Evolutionary conservation across 2,329 filamentous ascomycete species (phyloP).

Genomic region (Phoma sp.): DNA sequence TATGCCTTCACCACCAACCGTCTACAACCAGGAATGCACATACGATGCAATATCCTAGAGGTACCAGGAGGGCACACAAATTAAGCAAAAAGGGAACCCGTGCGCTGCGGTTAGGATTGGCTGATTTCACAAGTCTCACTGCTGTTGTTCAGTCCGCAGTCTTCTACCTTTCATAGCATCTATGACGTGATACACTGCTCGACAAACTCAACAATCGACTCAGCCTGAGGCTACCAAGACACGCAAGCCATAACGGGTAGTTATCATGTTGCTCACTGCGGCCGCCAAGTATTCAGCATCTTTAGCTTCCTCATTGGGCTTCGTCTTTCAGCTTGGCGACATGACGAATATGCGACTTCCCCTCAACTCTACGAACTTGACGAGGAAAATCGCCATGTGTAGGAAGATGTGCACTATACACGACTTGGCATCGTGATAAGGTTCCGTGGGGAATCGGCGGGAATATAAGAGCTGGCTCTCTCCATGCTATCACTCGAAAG

Average conservation of each 20-base stretch:
- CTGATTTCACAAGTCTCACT: too few species aligned
- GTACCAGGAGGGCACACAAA: neutral
- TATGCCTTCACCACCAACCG: neutral
- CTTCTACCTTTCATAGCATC: neutral
- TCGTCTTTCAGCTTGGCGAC: conserved; percentile 21
- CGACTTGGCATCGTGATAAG: neutral
- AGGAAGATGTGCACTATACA: neutral
- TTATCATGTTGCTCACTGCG: conserved; percentile 2
- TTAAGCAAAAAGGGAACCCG: neutral
- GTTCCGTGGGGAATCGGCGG: neutral
- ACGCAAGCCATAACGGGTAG: conserved; percentile 5
- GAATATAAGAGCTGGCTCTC: neutral
- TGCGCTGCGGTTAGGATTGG: too few species aligned
- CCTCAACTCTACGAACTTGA: conserved; percentile 7
- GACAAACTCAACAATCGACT: neutral
- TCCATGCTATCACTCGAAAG: neutral
- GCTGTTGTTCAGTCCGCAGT: too few species aligned
- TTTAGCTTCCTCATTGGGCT: conserved; percentile 28
- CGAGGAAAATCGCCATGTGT: neutral
- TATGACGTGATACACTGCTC: conserved; percentile 1
- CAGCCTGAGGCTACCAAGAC: conserved; percentile 1
- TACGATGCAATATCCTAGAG: neutral
- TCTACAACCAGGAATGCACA: neutral
- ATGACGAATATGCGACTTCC: conserved; percentile 23
- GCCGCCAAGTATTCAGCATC: conserved; percentile 14